Percentiles rank a stretch among this genome's conserved stretches.
These are phyloP conservation scores for Penicillium sp. DNA, from an alignment of 2,329 filamentous ascomycete species.

Conservation along the genomic window DNA sequence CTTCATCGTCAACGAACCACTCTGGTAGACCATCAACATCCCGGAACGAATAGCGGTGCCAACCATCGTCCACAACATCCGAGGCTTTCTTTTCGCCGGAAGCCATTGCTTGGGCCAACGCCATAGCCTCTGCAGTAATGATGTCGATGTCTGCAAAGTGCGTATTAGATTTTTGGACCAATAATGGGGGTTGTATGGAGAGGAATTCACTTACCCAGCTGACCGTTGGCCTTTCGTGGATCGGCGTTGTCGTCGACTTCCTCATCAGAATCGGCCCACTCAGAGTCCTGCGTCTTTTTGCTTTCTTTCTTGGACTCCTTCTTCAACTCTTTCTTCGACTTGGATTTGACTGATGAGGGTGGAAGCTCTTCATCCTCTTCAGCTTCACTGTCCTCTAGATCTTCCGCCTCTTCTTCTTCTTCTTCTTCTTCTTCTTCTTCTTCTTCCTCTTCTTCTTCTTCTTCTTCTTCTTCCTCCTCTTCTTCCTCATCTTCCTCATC, in stretches of 20 bases:
- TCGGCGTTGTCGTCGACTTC: constrained; percentile 32
- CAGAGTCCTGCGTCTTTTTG: constrained; percentile 17
- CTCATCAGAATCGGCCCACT: constrained; percentile 33
- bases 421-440: constrained; percentile 34
- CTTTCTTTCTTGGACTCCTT: constrained; percentile 3
- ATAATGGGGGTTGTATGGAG: constrained; percentile 14
- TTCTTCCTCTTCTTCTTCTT: constrained; percentile 23
- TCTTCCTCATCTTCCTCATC: constrained; percentile 53
- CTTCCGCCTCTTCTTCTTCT: constrained; percentile 24
- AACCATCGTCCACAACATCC: constrained; percentile 82
- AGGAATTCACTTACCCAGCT: constrained; percentile 35
- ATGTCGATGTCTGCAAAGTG: constrained; percentile 74
- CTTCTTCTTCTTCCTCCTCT: constrained; percentile 31
- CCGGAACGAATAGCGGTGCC: constrained; percentile 87
- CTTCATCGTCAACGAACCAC: constrained; percentile 96
- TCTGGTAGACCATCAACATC: constrained; percentile 89
- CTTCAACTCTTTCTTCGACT: constrained; percentile 20
- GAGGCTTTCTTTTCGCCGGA: constrained; percentile 73
- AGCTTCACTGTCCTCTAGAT: constrained; percentile 14
- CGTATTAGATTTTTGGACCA: constrained; percentile 16
- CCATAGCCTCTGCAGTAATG: constrained; percentile 99
- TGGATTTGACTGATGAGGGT: constrained; percentile 16
- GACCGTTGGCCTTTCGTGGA: constrained; percentile 37
- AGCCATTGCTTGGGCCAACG: constrained; percentile 84
- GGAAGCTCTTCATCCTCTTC: constrained; percentile 7